Conservation (phyloP, 2,329 filamentous ascomycete genomes). For the Conoideocrella luteorostrata region DNA sequence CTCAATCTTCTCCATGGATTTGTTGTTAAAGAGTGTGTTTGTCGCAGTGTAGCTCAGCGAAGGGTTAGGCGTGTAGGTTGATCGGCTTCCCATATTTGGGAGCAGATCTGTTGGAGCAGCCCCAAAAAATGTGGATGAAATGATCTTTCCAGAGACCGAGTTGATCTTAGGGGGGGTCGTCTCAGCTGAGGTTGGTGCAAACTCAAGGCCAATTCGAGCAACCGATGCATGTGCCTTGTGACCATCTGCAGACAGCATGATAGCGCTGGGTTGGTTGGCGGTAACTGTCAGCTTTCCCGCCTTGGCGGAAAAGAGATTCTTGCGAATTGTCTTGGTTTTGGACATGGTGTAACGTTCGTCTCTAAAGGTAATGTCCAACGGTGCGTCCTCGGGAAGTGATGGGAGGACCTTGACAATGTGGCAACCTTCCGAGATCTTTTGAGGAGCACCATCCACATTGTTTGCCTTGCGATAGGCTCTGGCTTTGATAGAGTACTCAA, state of each 20-base stretch:
- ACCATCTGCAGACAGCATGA: slow-evolving; percentile 46
- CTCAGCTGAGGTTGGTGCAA: slow-evolving; percentile 37
- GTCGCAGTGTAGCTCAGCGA: slow-evolving; percentile 41
- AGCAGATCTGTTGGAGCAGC: slow-evolving; percentile 37
- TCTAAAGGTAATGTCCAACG: slow-evolving; percentile 39
- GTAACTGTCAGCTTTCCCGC: slow-evolving; percentile 41
- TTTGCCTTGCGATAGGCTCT: slow-evolving; percentile 26
- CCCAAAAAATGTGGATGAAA: slow-evolving; percentile 47
- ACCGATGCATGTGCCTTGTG: slow-evolving; percentile 34
- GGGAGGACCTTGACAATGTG: slow-evolving; percentile 49
- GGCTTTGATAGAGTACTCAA: slow-evolving; percentile 48
- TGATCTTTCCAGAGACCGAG: slow-evolving; percentile 43
- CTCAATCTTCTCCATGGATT: slow-evolving; percentile 24
- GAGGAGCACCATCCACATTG: slow-evolving; percentile 1
- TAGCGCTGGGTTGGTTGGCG: slow-evolving; percentile 39
- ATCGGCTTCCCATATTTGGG: slow-evolving; percentile 45
- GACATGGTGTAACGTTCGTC: slow-evolving; percentile 44
- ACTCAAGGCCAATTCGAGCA: slow-evolving; percentile 40
- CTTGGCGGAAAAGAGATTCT: slow-evolving; percentile 45
- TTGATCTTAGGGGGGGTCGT: slow-evolving; percentile 41
- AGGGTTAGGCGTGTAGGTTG: slow-evolving; percentile 31
- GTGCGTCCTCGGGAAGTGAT: slow-evolving; percentile 40
- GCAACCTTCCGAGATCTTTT: slow-evolving; percentile 33
- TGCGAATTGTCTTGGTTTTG: slow-evolving; percentile 47
- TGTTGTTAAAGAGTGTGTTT: slow-evolving; percentile 32